phyloP scores from a whole-genome alignment of 75 land plant species.

The Picea glauca region DNA sequence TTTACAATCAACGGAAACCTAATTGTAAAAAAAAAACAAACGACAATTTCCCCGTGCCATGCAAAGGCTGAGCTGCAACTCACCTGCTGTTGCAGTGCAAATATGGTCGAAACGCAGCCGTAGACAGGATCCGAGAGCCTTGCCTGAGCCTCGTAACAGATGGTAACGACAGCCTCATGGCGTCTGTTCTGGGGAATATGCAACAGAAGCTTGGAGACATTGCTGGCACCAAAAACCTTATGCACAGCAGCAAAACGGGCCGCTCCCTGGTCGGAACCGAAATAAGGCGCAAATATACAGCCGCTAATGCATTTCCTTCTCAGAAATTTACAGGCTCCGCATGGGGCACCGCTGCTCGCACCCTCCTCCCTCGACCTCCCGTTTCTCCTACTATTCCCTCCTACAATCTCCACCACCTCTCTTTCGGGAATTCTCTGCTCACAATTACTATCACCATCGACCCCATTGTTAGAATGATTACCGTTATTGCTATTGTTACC shows the following conservation, averaged over 20 bases:
- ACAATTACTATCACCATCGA: background rate
- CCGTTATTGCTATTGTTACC: background rate
- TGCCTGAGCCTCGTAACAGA: slow-evolving; percentile 94
- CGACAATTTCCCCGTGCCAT: no score
- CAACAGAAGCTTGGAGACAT: slow-evolving; percentile 77
- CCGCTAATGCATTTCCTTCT: slow-evolving; percentile 77
- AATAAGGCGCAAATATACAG: slow-evolving; percentile 94
- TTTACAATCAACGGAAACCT: no score
- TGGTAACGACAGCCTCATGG: slow-evolving; percentile 88
- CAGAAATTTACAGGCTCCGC: slow-evolving; percentile 50
- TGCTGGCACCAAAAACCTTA: slow-evolving; percentile 96
- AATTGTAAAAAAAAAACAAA: no score
- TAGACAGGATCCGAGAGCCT: slow-evolving; percentile 89
- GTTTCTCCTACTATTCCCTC: no score
- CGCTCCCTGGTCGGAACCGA: slow-evolving; percentile 90
- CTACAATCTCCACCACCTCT: slow-evolving; percentile 12
- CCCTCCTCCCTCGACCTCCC: background rate
- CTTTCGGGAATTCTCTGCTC: background rate
- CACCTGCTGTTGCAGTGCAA: slow-evolving; percentile 94
- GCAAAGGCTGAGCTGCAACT: no score
- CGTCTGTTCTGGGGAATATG: slow-evolving; percentile 72
- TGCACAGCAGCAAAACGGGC: slow-evolving; percentile 98
- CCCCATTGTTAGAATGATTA: background rate
- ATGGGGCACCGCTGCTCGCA: slow-evolving; percentile 18
- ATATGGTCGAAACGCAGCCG: slow-evolving; percentile 88